phyloP scores from a whole-genome alignment of 1,284 basidiomycete genomes.

The Malassezia arunalokei region DNA sequence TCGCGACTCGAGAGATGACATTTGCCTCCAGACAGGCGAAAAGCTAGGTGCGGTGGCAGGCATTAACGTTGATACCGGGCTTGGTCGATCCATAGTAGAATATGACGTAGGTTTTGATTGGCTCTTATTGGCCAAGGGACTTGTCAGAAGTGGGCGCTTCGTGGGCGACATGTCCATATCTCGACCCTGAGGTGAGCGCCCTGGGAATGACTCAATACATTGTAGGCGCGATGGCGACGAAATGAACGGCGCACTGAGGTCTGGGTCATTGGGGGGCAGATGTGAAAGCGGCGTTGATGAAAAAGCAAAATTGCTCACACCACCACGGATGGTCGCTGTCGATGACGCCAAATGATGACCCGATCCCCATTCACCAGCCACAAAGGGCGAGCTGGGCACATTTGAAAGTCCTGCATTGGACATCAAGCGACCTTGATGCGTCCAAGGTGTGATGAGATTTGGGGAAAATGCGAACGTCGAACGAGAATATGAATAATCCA shows the following conservation, averaged over 20 bases:
- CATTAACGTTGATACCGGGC: too few species aligned
- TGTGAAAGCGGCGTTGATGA: conserved; percentile 14
- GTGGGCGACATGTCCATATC: conserved; percentile 4
- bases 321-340: background rate
- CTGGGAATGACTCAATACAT: conserved; percentile 16
- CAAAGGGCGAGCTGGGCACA: conserved; percentile 10
- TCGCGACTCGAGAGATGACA: background rate
- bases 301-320: background rate
- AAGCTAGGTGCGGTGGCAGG: background rate
- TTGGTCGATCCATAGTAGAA: background rate
- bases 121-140: conserved; percentile 2
- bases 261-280: background rate
- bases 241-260: background rate
- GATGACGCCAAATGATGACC: background rate
- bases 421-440: conserved; percentile 12
- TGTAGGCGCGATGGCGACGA: conserved; percentile 12
- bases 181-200: conserved; percentile 10
- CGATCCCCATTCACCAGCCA: conserved; percentile 1
- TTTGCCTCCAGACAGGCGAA: background rate
- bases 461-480: conserved; percentile 9
- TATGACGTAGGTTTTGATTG: background rate
- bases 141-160: background rate
- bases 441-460: conserved; percentile 14
- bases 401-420: conserved; percentile 8
- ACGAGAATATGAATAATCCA: conserved; percentile 1